A percentile compares a stretch with the other conserved stretches of the same genome.
Conservation (phyloP, 306 rosid species). For the Prunus salicina region DNA sequence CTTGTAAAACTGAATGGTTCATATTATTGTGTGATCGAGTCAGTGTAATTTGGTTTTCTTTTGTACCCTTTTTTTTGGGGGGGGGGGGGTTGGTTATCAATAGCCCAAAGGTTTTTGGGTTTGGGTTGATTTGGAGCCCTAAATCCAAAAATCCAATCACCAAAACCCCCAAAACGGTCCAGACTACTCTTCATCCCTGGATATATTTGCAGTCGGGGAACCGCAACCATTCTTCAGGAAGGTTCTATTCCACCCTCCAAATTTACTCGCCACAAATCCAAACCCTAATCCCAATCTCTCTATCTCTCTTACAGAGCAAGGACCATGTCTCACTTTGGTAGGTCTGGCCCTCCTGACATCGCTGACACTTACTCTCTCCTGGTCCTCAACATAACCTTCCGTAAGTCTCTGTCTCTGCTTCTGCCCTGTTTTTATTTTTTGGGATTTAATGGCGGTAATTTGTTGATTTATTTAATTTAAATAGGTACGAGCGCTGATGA, state of each 20-base stretch:
- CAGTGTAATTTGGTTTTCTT: too few relatives aligned
- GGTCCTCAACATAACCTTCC: conserved; percentile 89
- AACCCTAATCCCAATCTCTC: conserved; percentile 11
- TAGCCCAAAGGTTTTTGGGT: background rate
- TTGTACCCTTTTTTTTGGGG: too few relatives aligned
- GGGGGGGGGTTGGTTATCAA: too few relatives aligned
- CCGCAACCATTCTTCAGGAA: conserved; percentile 9
- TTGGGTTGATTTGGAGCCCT: conserved; percentile 8
- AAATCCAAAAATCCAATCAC: conserved; percentile 5
- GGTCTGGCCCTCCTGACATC: conserved; percentile 88
- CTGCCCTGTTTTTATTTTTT: background rate
- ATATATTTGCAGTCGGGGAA: too few relatives aligned
- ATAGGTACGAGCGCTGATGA: conserved; percentile 85
- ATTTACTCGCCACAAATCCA: conserved; percentile 20
- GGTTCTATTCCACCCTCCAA: conserved; percentile 2
- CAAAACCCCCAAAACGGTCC: background rate
- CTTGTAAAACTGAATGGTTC: too few relatives aligned
- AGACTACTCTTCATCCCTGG: background rate
- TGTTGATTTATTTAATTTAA: background rate
- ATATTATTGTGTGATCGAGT: too few relatives aligned
- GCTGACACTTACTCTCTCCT: conserved; percentile 91
- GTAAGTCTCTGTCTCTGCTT: conserved; percentile 35
- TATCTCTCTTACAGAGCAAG: background rate
- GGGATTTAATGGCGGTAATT: background rate
- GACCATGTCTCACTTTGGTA: conserved; percentile 82